Base-by-base conservation (phyloP, 225 moss, liverwort and hornwort species). In the Physcomitrellopsis africana region DNA sequence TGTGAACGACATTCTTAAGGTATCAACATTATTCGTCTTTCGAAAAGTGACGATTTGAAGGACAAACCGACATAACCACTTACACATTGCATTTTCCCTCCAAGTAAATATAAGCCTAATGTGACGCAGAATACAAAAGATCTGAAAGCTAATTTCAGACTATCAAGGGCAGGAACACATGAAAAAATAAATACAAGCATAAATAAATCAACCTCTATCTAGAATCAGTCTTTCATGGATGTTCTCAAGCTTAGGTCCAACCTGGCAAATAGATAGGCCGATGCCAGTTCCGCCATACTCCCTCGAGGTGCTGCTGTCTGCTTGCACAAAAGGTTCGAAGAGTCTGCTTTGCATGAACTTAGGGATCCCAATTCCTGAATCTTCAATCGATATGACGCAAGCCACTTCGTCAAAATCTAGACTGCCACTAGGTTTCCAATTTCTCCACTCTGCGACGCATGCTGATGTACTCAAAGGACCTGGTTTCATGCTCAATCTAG, bases 221-320 rank as follows among this genome's bases (percentile, higher is more conserved):
- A 37, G 32, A 37, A 37, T 3, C 48, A 49, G 15, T 13, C 48
- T 3, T 49, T 15, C 48, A 49, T 15, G 10, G 15, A 49, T 11
- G 15, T 49, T 8, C 15, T 11, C 48, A 37, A 37, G 32, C 32
- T 1, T 13, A 2, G 16, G 61, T 18, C 22, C 32, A 27, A 93
- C 95, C 93, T 95, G 92, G 17, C 93, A 96, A 70, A 96, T 96
- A 13, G 96, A 94, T 48, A 96, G 67, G 11, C 96, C 96, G 56
- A 96, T 94, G 75, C 96, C 96, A 2, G 94, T 96, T 52, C 96
- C 96, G 58, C 96, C 96, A 76, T 92, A 96, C 77, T 94, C 87
- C 32, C 96, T 85, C 11, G 96, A 96, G 44, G 94, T 96, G 74
- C 89, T 94, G 71, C 87, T 94, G 55, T 96, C 96, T 18, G 94